phyloP scores from a whole-genome alignment of 768 basidiomycete genomes.

The Strobilomyces dryophilus region DNA sequence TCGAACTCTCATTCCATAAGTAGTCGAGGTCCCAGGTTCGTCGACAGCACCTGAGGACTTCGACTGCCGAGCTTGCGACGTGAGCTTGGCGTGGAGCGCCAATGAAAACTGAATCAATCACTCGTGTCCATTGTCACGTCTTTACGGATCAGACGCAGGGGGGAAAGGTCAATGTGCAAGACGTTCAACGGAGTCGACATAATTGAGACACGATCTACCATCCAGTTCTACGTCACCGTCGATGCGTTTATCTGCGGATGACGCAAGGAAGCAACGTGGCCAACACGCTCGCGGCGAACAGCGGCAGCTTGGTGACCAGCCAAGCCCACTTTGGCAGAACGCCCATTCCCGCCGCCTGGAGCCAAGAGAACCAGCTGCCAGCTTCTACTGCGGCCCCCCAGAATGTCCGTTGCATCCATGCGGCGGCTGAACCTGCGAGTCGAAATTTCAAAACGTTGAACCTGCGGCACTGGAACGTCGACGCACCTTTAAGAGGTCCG shows the following conservation, averaged over 20 bases:
- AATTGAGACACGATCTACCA: no score
- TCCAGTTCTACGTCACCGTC: neutral
- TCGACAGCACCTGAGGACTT: no score
- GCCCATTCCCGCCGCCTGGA: constrained; percentile 15
- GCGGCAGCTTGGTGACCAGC: neutral
- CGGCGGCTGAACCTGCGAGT: constrained; percentile 11
- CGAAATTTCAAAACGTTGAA: neutral
- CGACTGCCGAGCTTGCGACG: no score
- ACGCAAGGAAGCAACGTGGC: neutral
- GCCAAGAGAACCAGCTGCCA: neutral
- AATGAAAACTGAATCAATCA: no score
- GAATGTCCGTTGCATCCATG: neutral
- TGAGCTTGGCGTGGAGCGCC: no score
- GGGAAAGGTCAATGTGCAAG: no score
- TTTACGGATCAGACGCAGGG: no score
- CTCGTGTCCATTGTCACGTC: no score
- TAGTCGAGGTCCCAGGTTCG: no score
- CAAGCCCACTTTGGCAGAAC: constrained; percentile 5
- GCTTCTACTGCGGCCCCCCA: neutral
- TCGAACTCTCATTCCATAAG: no score
- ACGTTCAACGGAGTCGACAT: no score
- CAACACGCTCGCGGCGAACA: neutral
- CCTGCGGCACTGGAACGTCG: neutral
- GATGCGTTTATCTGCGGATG: neutral
- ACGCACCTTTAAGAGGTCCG: constrained; percentile 1